Base-by-base conservation (phyloP, 495 filamentous ascomycete species). In the Aspergillus steynii region DNA sequence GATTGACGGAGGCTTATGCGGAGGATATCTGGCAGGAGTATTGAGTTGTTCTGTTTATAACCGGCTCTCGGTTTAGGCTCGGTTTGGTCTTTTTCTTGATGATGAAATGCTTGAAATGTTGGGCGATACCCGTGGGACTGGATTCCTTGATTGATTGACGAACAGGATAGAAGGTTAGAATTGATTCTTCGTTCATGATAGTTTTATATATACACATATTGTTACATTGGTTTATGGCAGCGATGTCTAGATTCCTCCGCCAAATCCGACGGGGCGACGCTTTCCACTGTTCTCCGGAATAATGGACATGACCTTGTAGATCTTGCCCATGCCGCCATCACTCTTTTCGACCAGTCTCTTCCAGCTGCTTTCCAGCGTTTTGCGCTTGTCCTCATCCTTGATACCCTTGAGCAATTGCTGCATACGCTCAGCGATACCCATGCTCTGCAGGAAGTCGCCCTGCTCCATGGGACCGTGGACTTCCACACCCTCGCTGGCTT, bases 401-500 rank as follows among this genome's bases (percentile, higher is more conserved):
- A 82, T 75, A 9, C 73, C 75, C 66, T 78, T 77, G 15, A 86
- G 73, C 50, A 97, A 68, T 72, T 86, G 80, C 68, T 87, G 82
- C 61, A 88, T 92, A 46, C 95, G 83, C 77, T 96, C 88, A 52
- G 74, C 76, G 51, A 94, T 91, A 0, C 95, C 95, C 88, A 98
- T 88, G 1, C 80, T 77, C 58, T 81, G 74, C 56, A 99, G 76
- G 74, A 93, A 99, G 27, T 77, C 74, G 0, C 85, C 92, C 74
- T 99, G 95, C 66, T 93, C 87, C 3, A 97, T 88, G 4, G 95
- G 95, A 0, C 95, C 95, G 72, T 97, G 92, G 14, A 96, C 90
- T 71, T 98, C 95, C 15, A 98, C 87, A 2, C 85, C 88, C 6
- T 87, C 83, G 61, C 86, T 90, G 0, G 90, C 88, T 29, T 80